These are phyloP conservation scores for Cryphonectria naterciae DNA, from an alignment of 2,329 filamentous ascomycete genomes.

Conservation along the genomic window DNA sequence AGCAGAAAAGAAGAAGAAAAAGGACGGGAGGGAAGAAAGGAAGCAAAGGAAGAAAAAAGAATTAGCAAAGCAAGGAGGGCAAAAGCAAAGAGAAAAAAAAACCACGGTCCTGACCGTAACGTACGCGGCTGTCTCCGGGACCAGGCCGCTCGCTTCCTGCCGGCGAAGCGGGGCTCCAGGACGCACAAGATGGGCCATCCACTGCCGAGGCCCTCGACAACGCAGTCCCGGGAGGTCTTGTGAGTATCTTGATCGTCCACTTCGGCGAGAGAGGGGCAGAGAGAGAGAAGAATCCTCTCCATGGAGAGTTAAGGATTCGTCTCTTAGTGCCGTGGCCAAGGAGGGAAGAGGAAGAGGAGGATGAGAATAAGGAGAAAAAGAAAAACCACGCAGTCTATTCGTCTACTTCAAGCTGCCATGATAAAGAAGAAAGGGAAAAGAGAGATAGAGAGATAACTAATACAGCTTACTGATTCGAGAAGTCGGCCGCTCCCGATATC, in stretches of 20 bases:
- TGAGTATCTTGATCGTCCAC: not conserved
- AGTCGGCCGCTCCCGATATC: constrained; percentile 13
- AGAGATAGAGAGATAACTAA: not conserved
- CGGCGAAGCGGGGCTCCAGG: not conserved
- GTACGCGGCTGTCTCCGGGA: not conserved
- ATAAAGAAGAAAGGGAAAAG: not conserved
- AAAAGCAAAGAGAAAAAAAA: not conserved
- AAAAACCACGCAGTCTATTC: not conserved
- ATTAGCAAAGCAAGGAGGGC: too few relatives aligned
- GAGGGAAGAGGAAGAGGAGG: not conserved
- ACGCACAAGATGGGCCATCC: not conserved
- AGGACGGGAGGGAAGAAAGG: too few relatives aligned
- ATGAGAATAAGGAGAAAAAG: not conserved
- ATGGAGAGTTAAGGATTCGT: not conserved
- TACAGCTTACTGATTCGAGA: not conserved
- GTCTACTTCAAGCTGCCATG: not conserved
- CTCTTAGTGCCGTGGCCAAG: not conserved
- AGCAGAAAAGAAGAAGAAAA: too few relatives aligned
- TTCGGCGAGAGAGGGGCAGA: not conserved
- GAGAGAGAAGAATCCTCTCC: not conserved
- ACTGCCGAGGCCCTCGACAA: not conserved
- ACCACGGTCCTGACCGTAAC: not conserved
- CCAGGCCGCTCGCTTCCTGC: not conserved
- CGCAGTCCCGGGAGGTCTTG: not conserved
- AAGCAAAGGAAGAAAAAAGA: not conserved